Percentiles rank a stretch among this genome's conserved stretches.
phyloP scores from a whole-genome alignment of 768 basidiomycete species.

The Chalciporus chontae region DNA sequence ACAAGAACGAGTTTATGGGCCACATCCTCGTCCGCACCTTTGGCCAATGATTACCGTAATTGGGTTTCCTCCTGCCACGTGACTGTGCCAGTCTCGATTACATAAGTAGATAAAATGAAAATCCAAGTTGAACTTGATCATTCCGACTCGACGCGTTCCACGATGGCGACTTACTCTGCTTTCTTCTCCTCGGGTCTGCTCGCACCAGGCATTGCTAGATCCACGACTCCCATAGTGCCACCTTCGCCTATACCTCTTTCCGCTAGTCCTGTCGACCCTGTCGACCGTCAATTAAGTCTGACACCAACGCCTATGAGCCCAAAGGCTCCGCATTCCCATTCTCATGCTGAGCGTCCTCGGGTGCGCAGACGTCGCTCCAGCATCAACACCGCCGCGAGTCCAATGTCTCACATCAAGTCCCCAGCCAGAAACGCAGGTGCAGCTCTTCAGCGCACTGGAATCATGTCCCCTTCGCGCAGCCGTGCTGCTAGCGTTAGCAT shows the following conservation, averaged over 20 bases:
- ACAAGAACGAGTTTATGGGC: neutral
- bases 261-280: conserved; percentile 26
- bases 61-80: conserved; percentile 10
- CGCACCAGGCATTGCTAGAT: conserved; percentile 39
- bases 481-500: conserved; percentile 45
- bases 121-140: conserved; percentile 16
- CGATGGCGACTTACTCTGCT: conserved; percentile 52
- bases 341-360: conserved; percentile 34
- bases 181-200: conserved; percentile 73
- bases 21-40: no score
- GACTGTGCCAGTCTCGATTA: conserved; percentile 14
- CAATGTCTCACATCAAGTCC: conserved; percentile 57
- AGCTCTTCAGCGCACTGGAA: conserved; percentile 47
- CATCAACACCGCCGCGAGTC: conserved; percentile 49
- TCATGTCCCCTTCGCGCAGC: conserved; percentile 37
- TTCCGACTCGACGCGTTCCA: conserved; percentile 5
- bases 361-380: conserved; percentile 64
- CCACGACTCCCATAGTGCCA: conserved; percentile 22
- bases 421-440: conserved; percentile 48
- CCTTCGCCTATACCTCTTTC: conserved; percentile 22
- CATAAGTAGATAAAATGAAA: conserved; percentile 15
- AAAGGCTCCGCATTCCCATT: conserved; percentile 17
- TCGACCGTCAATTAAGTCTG: conserved; percentile 35
- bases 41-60: neutral
- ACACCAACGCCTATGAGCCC: conserved; percentile 36